These are phyloP conservation scores for Malassezia sympodialis DNA, from an alignment of 1,284 basidiomycete genomes.

Conservation along the genomic window DNA sequence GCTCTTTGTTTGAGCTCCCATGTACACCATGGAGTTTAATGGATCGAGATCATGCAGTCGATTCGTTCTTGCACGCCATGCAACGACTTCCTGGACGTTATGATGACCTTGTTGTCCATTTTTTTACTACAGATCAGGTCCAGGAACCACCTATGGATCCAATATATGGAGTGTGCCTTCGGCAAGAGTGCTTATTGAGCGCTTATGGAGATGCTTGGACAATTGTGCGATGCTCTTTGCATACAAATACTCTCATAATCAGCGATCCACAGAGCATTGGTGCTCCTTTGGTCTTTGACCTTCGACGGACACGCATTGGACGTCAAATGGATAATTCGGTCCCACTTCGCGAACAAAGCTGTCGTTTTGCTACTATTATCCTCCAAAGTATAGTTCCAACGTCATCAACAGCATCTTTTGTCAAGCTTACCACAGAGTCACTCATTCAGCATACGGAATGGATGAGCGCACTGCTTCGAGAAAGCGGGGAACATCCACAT, in stretches of 20 bases:
- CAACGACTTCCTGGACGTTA: neutral
- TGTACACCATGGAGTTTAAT: slow-evolving; percentile 3
- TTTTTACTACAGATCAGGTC: slow-evolving; percentile 2
- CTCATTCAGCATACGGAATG: slow-evolving; percentile 1
- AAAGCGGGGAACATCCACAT: neutral
- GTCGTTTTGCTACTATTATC: slow-evolving; percentile 1
- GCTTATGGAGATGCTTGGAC: neutral
- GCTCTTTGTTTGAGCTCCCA: slow-evolving; percentile 3
- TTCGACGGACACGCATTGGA: slow-evolving; percentile 7
- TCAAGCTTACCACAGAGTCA: slow-evolving; percentile 5
- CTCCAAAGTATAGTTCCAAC: neutral
- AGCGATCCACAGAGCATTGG: neutral
- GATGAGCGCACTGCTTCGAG: slow-evolving; percentile 10
- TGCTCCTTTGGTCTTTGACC: neutral
- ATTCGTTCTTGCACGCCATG: slow-evolving; percentile 2
- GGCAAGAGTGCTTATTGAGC: slow-evolving; percentile 5
- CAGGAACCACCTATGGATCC: neutral
- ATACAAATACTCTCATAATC: neutral
- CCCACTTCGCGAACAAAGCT: neutral
- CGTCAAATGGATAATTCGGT: slow-evolving; percentile 2
- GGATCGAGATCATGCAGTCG: slow-evolving; percentile 10
- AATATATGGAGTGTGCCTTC: neutral
- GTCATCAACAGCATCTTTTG: neutral
- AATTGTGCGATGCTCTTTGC: neutral
- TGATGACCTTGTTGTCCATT: slow-evolving; percentile 9